Conservation (phyloP, 164 flowering plant species). For the Malania oleifera region DNA sequence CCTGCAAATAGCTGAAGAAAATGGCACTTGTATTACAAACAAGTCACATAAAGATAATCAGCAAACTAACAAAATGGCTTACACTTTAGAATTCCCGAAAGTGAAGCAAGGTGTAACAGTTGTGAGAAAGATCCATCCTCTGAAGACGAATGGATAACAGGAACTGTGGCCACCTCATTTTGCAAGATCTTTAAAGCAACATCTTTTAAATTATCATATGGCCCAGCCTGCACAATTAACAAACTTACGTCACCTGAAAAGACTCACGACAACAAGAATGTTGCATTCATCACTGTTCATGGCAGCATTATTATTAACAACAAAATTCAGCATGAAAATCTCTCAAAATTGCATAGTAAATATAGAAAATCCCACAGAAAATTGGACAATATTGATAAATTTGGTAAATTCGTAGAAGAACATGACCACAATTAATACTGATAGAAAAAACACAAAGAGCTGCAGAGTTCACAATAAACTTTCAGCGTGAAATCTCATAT, state of each 20-base stretch:
- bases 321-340: too few species aligned
- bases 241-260: constrained; percentile 2
- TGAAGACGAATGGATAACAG: constrained; percentile 62
- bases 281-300: too few species aligned
- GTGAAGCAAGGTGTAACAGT: constrained; percentile 83
- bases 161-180: constrained; percentile 71
- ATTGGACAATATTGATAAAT: too few species aligned
- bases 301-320: too few species aligned
- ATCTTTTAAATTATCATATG: constrained; percentile 77
- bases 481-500: too few species aligned
- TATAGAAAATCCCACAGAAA: too few species aligned
- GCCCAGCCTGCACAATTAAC: constrained; percentile 62
- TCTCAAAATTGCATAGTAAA: too few species aligned
- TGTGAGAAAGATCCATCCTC: constrained; percentile 79
- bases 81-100: constrained; percentile 88
- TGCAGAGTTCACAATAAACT: too few species aligned
- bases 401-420: too few species aligned
- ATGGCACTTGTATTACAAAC: constrained; percentile 8
- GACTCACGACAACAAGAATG: too few species aligned
- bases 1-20: constrained; percentile 74
- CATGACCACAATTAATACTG: too few species aligned
- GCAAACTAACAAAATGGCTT: constrained; percentile 22
- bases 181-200: constrained; percentile 71
- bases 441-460: too few species aligned
- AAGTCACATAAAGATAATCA: not conserved